Evolutionary conservation across 148 eudicot genomes (phyloP), one percentile per base, ranked within the genome.

Genomic region (Rhododendron mucronatum): DNA sequence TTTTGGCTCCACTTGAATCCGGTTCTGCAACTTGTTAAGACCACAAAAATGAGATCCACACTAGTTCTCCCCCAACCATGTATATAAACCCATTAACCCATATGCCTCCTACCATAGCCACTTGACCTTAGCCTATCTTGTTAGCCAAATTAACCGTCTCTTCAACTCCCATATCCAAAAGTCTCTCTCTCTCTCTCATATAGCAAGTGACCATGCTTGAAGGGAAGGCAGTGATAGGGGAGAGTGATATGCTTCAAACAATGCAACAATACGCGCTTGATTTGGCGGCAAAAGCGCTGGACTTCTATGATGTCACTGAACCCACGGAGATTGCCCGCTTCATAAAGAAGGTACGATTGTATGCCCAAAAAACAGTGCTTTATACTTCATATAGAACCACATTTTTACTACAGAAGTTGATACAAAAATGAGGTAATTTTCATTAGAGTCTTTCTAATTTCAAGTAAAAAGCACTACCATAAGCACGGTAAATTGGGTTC

Each of bases 241-340:
- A 69, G 75, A 69, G 75, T 12, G 75, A 69, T 28, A 69, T 69
- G 75, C 75, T 69, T 12, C 75, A 69, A 4, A 30, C 37, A 28
- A 69, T 94, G 96, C 96, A 94, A 57, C 90, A 91, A 83, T 88
- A 92, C 53, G 98, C 97, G 16, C 95, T 95, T 63, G 57, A 92
- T 87, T 84, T 93, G 23, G 96, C 96, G 1, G 93, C 96, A 1
- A 95, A 93, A 84, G 96, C 98, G 44, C 95, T 95, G 3, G 98
- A 95, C 84, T 84, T 76, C 91, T 95, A 89, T 81, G 98, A 95
- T 85, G 96, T 94, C 86, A 95, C 95, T 9, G 95, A 95, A 80
- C 84, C 96, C 33, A 94, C 95, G 10, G 93, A 93, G 1, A 95
- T 95, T 11, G 98, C 98, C 12, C 91, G 98, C 45, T 93, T 91